phyloP scores from a whole-genome alignment of 106 monocot species.

The Iris macrosiphon region DNA sequence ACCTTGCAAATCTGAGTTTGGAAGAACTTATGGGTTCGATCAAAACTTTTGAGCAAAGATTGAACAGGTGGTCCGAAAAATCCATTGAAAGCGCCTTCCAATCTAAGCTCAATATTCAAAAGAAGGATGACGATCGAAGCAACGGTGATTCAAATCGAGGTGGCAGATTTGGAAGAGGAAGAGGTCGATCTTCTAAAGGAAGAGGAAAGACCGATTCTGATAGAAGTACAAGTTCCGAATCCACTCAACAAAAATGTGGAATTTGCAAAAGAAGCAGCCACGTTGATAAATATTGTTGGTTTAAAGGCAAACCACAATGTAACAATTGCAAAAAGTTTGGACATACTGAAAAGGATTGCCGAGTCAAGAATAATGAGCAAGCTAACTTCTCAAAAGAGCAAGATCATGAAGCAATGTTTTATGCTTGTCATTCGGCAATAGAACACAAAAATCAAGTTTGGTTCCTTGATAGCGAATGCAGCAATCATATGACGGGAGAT shows the following conservation, averaged over 20 bases:
- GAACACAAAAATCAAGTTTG: background rate
- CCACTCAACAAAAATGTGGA: background rate
- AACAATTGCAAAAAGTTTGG: background rate
- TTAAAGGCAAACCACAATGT: background rate
- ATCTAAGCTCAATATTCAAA: background rate
- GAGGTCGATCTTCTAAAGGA: background rate
- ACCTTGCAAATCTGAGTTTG: background rate
- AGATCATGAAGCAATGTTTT: background rate
- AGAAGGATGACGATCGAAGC: background rate
- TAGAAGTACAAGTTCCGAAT: background rate
- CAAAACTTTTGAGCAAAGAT: background rate
- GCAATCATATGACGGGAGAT: background rate
- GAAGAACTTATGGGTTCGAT: background rate
- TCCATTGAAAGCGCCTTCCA: background rate
- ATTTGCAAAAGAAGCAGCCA: background rate
- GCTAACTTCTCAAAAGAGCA: background rate
- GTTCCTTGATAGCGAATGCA: background rate
- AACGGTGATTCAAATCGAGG: background rate
- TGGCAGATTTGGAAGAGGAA: no score
- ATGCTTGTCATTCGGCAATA: background rate
- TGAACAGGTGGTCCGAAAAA: background rate
- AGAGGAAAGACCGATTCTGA: background rate
- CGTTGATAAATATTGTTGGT: background rate
- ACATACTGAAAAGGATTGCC: background rate
- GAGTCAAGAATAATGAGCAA: background rate